phyloP scores from a whole-genome alignment of 208 protist species.

The Trypanosoma conorhini region DNA sequence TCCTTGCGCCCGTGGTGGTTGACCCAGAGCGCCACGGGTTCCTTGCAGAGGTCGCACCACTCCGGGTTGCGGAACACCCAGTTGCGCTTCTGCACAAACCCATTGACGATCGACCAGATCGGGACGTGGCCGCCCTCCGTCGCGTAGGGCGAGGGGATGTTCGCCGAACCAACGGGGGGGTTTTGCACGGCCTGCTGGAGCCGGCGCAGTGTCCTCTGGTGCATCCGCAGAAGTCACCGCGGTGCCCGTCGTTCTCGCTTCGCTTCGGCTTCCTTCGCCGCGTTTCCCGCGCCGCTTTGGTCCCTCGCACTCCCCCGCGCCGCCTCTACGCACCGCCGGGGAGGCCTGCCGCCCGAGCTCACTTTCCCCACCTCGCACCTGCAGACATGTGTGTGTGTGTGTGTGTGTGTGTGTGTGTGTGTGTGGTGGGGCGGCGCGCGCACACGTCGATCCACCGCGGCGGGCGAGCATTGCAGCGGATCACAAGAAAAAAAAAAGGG shows the following conservation, averaged over 20 bases:
- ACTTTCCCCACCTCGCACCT: background rate
- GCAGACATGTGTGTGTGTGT: background rate
- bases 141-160: constrained; percentile 55
- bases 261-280: background rate
- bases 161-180: constrained; percentile 27
- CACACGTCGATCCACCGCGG: too few species aligned
- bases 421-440: too few species aligned
- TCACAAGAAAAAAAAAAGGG: too few species aligned
- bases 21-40: constrained; percentile 84
- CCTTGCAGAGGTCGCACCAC: constrained; percentile 92
- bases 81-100: constrained; percentile 81
- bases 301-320: background rate
- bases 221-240: constrained; percentile 4
- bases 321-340: background rate
- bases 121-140: constrained; percentile 86
- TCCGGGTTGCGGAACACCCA: constrained; percentile 82
- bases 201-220: constrained; percentile 15
- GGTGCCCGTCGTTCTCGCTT: background rate
- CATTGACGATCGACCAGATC: constrained; percentile 84
- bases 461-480: too few species aligned
- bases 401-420: background rate
- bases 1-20: constrained; percentile 90
- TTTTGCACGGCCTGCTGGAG: constrained; percentile 29
- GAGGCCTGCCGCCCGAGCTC: background rate
- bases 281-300: background rate